Percentiles rank a stretch among this genome's conserved stretches.
Conservation (phyloP, 192 early-diverging fungal species). For the Umbelopsis vinacea region DNA sequence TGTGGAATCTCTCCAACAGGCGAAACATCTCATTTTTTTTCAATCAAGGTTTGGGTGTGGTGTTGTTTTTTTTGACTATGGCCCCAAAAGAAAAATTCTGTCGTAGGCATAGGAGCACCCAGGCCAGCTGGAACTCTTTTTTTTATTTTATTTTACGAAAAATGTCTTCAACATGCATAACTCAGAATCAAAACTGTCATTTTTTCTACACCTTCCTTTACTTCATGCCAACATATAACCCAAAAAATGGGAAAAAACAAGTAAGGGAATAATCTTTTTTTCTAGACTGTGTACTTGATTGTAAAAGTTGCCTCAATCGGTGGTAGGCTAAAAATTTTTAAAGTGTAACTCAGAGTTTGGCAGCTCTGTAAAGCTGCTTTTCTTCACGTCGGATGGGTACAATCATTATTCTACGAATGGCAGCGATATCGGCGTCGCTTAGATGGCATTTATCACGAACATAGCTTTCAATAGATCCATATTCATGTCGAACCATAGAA, state of each 20-base stretch:
- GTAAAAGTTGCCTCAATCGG: neutral
- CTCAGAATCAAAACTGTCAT: no score
- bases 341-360: neutral
- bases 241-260: no score
- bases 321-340: neutral
- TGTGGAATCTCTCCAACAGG: neutral
- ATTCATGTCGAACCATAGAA: slow-evolving; percentile 46
- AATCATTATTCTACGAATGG: slow-evolving; percentile 46
- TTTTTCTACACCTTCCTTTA: no score
- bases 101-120: neutral
- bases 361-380: slow-evolving; percentile 31
- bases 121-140: neutral
- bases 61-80: no score
- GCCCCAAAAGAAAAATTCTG: neutral
- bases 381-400: slow-evolving; percentile 48
- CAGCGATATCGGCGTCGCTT: slow-evolving; percentile 40
- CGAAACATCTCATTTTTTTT: slow-evolving; percentile 4
- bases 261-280: neutral
- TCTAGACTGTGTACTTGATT: no score
- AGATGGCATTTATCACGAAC: slow-evolving; percentile 44
- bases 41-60: neutral
- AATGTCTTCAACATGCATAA: no score
- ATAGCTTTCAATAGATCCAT: slow-evolving; percentile 55
- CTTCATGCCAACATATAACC: no score
- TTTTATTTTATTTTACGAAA: no score